Conservation (phyloP, 2,329 filamentous ascomycete genomes). For the Stenocarpella maydis region DNA sequence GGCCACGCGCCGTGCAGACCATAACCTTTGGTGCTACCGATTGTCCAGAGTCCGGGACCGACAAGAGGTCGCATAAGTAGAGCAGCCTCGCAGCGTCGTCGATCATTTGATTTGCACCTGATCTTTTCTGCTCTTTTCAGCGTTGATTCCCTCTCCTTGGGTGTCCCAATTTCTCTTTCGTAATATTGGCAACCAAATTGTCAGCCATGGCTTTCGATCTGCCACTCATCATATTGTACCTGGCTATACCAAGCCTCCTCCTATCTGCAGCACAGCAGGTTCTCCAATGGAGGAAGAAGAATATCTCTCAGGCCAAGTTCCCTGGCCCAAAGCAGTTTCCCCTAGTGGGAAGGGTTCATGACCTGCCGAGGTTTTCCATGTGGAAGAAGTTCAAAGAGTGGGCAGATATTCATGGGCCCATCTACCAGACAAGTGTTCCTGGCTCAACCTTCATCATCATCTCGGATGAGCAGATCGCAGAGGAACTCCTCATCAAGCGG, state of each 20-base stretch:
- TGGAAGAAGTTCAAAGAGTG: slow-evolving; percentile 62
- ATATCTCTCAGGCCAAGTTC: slow-evolving; percentile 44
- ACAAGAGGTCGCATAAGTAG: slow-evolving; percentile 13
- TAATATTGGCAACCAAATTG: not conserved
- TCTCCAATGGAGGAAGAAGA: slow-evolving; percentile 45
- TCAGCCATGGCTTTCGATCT: slow-evolving; percentile 46
- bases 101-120: not conserved
- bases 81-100: not conserved
- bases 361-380: slow-evolving; percentile 54
- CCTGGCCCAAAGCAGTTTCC: slow-evolving; percentile 58
- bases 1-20: not conserved
- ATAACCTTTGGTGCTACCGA: not conserved
- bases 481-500: slow-evolving; percentile 57
- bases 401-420: slow-evolving; percentile 52
- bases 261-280: slow-evolving; percentile 52
- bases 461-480: slow-evolving; percentile 57
- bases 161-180: not conserved
- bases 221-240: slow-evolving; percentile 51
- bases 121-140: slow-evolving; percentile 1
- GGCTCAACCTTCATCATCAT: slow-evolving; percentile 54
- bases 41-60: slow-evolving; percentile 3
- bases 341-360: slow-evolving; percentile 57
- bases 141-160: not conserved
- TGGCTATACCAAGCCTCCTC: slow-evolving; percentile 55
- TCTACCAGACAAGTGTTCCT: slow-evolving; percentile 52